Conservation (phyloP, 2,329 filamentous ascomycete genomes). For the Xylaria arbuscula region DNA sequence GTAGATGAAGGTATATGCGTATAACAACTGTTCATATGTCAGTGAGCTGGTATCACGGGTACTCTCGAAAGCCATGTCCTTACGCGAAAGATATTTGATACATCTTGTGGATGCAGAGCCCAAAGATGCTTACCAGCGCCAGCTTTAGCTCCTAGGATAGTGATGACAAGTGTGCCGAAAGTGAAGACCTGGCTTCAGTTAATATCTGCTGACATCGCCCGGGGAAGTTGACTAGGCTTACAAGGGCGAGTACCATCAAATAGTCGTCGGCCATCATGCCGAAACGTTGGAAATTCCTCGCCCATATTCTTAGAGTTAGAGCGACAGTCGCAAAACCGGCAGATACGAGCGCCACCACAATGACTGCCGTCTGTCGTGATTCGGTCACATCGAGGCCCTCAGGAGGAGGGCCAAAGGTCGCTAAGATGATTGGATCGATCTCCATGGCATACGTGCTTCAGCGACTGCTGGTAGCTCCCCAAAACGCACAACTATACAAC, state of each 20-base stretch:
- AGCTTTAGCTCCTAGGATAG: constrained; percentile 39
- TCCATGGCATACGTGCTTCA: constrained; percentile 33
- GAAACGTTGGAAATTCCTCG: constrained; percentile 40
- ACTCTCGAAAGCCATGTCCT: background rate
- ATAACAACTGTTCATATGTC: constrained; percentile 43
- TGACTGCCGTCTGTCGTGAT: constrained; percentile 38
- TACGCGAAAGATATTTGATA: constrained; percentile 41
- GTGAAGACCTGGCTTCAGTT: constrained; percentile 34
- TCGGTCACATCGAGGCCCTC: constrained; percentile 35
- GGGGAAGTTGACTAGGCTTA: constrained; percentile 28
- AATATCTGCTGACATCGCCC: constrained; percentile 15
- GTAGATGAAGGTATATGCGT: constrained; percentile 49
- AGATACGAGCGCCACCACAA: constrained; percentile 40
- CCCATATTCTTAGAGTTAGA: constrained; percentile 39
- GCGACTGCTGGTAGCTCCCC: constrained; percentile 9
- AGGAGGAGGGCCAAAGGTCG: constrained; percentile 39
- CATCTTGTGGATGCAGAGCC: constrained; percentile 33
- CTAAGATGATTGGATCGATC: constrained; percentile 38
- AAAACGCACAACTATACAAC: constrained; percentile 14
- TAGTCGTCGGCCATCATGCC: constrained; percentile 44
- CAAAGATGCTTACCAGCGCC: constrained; percentile 45
- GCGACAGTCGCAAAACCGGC: constrained; percentile 40
- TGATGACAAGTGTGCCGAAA: constrained; percentile 41
- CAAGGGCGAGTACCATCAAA: constrained; percentile 43
- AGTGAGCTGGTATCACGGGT: background rate